Base-by-base conservation (phyloP, 2,329 filamentous ascomycete species). In the Pseudogymnoascus sp. region DNA sequence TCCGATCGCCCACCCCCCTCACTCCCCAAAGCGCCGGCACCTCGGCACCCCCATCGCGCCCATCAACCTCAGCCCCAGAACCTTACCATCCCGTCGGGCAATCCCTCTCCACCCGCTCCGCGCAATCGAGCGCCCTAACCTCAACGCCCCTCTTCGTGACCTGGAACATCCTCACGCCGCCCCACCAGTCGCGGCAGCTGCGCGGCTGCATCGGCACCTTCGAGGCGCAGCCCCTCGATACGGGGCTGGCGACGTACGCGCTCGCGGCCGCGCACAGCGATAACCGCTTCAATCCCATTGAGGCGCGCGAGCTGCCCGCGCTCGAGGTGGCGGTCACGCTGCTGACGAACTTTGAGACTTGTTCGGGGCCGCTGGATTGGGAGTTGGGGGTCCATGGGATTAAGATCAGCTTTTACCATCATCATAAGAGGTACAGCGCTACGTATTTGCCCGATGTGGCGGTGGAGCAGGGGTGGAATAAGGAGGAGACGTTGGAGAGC, bases 191-290 rank as follows among this genome's bases (percentile, higher is more conserved):
- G 54, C 59, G 77, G 73, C 83, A 82, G 24, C 83, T 99, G 41
- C 87, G 94, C 63, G 94, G 94, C 63, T 99, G 94, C 79, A 97
- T 99, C 71, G 94, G 94, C 67, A 99, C 93, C 2, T 99, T 97
- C 71, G 89, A 92, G 70, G 74, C 86, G 1, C 84, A 90, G 69
- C 84, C 88, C 58, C 82, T 99, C 10, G 80, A 85, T 31, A 75
- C 83, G 1, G 92, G 92, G 3, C 78, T 99, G 44, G 79, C 84
- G 60, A 85, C 84, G 64, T 97, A 97, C 75, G 89, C 92, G 54
- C 76, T 96, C 66, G 94, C 88, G 59, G 92, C 92, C 73, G 84
- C 84, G 2, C 75, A 88, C 21, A 76, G 85, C 61, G 85, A 88
- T 74, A 79, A 75, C 63, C 84, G 85, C 58, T 88, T 88, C 76